These are phyloP conservation scores for Raphanus hybrid DNA, from an alignment of 441 rosid genomes.

Conservation along the genomic window DNA sequence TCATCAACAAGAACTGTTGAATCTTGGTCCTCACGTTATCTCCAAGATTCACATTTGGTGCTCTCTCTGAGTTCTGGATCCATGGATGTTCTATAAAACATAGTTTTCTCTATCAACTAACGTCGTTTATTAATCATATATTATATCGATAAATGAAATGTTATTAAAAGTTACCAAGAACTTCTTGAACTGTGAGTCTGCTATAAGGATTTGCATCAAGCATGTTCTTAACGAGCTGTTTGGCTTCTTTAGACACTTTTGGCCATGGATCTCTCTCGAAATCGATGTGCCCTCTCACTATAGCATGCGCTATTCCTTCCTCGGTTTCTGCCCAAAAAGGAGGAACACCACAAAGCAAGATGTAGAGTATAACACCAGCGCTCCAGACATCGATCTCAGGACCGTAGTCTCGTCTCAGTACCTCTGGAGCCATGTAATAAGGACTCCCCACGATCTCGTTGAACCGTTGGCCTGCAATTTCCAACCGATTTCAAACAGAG, in stretches of 20 bases:
- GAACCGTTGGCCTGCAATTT: conserved; percentile 63
- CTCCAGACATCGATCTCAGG: conserved; percentile 92
- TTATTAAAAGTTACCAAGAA: conserved; percentile 55
- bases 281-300: conserved; percentile 64
- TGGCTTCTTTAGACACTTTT: conserved; percentile 72
- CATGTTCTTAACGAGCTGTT: conserved; percentile 65
- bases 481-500: neutral
- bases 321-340: conserved; percentile 97
- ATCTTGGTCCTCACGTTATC: conserved; percentile 76
- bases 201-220: conserved; percentile 79
- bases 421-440: conserved; percentile 97
- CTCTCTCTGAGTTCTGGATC: conserved; percentile 67
- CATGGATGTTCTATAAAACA: conserved; percentile 71
- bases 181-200: conserved; percentile 71
- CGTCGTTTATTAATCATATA: neutral
- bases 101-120: neutral
- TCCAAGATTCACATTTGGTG: conserved; percentile 73
- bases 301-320: conserved; percentile 90
- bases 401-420: conserved; percentile 74
- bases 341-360: conserved; percentile 94
- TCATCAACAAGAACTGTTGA: conserved; percentile 85
- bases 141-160: neutral
- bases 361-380: conserved; percentile 81
- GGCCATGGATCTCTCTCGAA: conserved; percentile 92
- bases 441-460: conserved; percentile 93